Percentiles rank a stretch among this genome's conserved stretches.
phyloP scores from a whole-genome alignment of 2,329 filamentous ascomycete genomes.

The Phialemoniopsis sp. region DNA sequence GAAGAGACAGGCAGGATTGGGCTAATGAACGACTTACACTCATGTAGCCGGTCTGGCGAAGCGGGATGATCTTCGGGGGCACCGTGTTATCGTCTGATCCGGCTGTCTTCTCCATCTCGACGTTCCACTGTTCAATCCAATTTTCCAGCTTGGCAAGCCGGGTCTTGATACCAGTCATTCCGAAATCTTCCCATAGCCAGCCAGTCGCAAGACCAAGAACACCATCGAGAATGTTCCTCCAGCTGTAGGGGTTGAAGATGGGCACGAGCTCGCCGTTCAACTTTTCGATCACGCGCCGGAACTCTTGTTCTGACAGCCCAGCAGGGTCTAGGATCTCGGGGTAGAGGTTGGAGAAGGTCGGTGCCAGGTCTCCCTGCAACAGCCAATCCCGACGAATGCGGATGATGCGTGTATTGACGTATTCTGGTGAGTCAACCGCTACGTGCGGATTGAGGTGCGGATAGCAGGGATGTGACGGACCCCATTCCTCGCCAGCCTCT shows the following conservation, averaged over 20 bases:
- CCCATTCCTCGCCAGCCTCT: constrained; percentile 78
- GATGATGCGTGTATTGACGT: constrained; percentile 79
- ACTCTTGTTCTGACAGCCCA: constrained; percentile 79
- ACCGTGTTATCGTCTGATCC: constrained; percentile 6
- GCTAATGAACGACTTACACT: constrained; percentile 8
- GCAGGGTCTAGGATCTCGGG: constrained; percentile 90
- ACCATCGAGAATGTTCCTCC: constrained; percentile 75
- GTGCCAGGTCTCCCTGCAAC: constrained; percentile 80
- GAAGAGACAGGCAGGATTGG: too few species aligned
- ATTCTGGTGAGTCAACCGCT: constrained; percentile 69
- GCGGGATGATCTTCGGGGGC: constrained; percentile 14
- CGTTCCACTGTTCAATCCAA: constrained; percentile 88
- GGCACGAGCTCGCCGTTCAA: constrained; percentile 73
- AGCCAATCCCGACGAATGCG: constrained; percentile 91
- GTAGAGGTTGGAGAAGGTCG: constrained; percentile 91
- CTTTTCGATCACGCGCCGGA: constrained; percentile 74
- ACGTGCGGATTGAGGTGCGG: constrained; percentile 93
- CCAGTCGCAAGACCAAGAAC: constrained; percentile 78
- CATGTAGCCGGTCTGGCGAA: constrained; percentile 17
- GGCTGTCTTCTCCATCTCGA: constrained; percentile 52
- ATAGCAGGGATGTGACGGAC: constrained; percentile 88
- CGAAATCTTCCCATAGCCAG: constrained; percentile 92
- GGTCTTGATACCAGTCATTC: constrained; percentile 70
- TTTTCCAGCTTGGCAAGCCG: constrained; percentile 66
- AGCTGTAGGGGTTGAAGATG: constrained; percentile 76